Conservation (phyloP, 2,329 filamentous ascomycete species). For the Neocucurbitaria cava region DNA sequence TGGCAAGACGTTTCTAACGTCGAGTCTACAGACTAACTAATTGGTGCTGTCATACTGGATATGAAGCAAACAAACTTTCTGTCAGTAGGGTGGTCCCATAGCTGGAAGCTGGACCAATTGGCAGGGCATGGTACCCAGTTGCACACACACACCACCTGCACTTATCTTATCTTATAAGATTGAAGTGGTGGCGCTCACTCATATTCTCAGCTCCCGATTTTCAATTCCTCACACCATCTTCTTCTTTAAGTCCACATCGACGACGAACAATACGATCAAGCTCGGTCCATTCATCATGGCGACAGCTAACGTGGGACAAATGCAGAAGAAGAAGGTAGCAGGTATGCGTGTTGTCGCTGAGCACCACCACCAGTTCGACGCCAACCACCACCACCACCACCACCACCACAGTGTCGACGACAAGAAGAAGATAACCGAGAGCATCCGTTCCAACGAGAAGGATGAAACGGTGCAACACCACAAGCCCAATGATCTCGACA, state of each 20-base stretch:
- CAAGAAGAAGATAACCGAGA: background rate
- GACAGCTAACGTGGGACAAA: background rate
- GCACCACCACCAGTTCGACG: background rate
- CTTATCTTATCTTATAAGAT: background rate
- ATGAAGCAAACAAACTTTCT: background rate
- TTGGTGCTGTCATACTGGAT: background rate
- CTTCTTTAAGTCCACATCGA: background rate
- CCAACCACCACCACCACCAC: background rate
- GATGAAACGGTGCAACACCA: constrained; percentile 45
- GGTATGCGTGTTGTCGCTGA: background rate
- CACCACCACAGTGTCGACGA: background rate
- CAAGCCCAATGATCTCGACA: constrained; percentile 57
- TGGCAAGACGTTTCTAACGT: background rate
- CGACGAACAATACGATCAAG: background rate
- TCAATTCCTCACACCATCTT: background rate
- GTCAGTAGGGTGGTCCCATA: background rate
- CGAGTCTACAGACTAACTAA: background rate
- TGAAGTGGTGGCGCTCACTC: background rate
- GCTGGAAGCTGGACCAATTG: background rate
- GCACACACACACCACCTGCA: background rate
- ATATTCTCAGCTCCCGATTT: too few species aligned
- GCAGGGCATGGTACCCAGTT: background rate
- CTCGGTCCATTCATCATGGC: background rate
- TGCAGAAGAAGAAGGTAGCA: background rate
- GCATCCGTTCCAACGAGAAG: background rate